Conservation (phyloP, 129 eudicot species). For the Escallonia rubra region DNA sequence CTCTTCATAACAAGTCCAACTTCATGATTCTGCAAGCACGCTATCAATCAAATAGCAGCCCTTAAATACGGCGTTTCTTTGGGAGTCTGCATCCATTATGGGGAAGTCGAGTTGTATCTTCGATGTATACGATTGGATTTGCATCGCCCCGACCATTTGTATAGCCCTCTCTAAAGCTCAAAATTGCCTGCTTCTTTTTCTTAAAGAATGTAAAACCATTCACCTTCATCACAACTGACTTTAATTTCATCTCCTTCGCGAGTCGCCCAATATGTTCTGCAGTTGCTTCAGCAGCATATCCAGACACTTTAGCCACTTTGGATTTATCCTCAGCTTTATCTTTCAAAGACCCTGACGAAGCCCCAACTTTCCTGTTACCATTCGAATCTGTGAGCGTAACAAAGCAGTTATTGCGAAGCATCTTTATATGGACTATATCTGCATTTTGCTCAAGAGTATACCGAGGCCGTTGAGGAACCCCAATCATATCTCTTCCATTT, state of each 20-base stretch:
- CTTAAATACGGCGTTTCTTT: slow-evolving; percentile 66
- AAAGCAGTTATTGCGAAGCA: slow-evolving; percentile 66
- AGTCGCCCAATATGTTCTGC: slow-evolving; percentile 52
- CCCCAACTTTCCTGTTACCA: slow-evolving; percentile 68
- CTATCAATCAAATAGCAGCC: too few species aligned
- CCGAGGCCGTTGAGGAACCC: slow-evolving; percentile 1
- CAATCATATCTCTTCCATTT: slow-evolving; percentile 7
- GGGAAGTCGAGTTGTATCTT: slow-evolving; percentile 76
- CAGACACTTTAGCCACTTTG: slow-evolving; percentile 22
- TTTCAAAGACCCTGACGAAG: slow-evolving; percentile 15
- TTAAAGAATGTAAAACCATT: slow-evolving; percentile 65
- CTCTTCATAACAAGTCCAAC: too few species aligned
- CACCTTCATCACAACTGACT: slow-evolving; percentile 47
- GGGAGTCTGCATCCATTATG: slow-evolving; percentile 85
- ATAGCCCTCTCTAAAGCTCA: slow-evolving; percentile 73
- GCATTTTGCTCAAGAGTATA: slow-evolving; percentile 45
- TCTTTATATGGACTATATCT: slow-evolving; percentile 68
- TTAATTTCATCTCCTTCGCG: slow-evolving; percentile 15
- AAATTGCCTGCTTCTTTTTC: slow-evolving; percentile 64
- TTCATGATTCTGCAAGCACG: too few species aligned
- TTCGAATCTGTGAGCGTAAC: slow-evolving; percentile 68
- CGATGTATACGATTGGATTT: slow-evolving; percentile 71
- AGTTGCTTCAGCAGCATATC: slow-evolving; percentile 69
- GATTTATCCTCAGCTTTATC: too few species aligned
- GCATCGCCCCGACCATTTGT: slow-evolving; percentile 49